phyloP scores from a whole-genome alignment of 2,329 filamentous ascomycete genomes.

The Kalmusia sp. region DNA sequence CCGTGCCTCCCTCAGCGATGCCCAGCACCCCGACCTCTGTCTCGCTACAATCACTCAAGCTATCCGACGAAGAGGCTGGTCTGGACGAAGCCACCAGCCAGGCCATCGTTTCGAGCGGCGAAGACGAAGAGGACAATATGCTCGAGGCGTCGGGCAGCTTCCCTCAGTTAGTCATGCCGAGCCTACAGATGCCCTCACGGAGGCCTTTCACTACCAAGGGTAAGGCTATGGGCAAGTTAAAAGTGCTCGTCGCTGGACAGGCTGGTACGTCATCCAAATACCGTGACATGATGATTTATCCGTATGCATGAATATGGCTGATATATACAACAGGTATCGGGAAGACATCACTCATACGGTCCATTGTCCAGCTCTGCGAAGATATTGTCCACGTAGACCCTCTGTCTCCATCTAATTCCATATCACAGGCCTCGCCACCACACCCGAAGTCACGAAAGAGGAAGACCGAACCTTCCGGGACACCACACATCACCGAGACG shows the following conservation, averaged over 20 bases:
- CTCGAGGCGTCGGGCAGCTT: conserved; percentile 45
- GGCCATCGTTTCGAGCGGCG: conserved; percentile 60
- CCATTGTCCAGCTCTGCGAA: conserved; percentile 83
- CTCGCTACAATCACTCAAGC: conserved; percentile 64
- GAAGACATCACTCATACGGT: conserved; percentile 88
- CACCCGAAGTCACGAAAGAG: conserved; percentile 34
- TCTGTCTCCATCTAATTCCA: conserved; percentile 46
- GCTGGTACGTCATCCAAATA: conserved; percentile 61
- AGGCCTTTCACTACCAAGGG: conserved; percentile 90
- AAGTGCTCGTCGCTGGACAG: conserved; percentile 84
- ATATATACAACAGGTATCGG: conserved; percentile 69
- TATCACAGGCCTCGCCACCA: conserved; percentile 29
- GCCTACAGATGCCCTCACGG: conserved; percentile 86
- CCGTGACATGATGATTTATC: neutral
- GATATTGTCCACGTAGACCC: conserved; percentile 95
- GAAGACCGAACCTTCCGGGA: conserved; percentile 27
- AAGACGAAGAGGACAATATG: conserved; percentile 57
- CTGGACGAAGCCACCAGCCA: conserved; percentile 64
- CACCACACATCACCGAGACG: conserved; percentile 47
- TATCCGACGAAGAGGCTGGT: conserved; percentile 64
- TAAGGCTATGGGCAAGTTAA: conserved; percentile 82
- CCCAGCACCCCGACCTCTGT: conserved; percentile 67
- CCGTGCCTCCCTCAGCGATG: conserved; percentile 57
- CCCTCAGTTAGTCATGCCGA: conserved; percentile 96
- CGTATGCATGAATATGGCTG: neutral